phyloP scores from a whole-genome alignment of 805 yeast species.

The Kurtzmaniella fragi region DNA sequence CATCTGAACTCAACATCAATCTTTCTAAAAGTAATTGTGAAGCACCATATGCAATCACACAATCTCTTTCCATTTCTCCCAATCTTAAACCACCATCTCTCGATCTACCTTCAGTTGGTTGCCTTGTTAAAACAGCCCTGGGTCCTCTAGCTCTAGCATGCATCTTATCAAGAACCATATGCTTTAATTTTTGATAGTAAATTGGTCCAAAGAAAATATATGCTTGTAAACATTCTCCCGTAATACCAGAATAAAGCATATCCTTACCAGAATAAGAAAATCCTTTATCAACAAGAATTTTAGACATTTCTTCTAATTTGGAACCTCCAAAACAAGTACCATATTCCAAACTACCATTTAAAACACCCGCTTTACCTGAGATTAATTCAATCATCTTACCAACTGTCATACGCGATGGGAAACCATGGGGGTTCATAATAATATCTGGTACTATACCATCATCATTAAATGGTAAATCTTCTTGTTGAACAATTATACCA shows the following conservation, averaged over 20 bases:
- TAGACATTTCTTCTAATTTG: constrained; percentile 91
- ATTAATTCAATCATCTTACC: constrained; percentile 97
- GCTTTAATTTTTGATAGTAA: constrained; percentile 95
- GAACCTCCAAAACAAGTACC: constrained; percentile 99
- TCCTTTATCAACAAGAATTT: constrained; percentile 84
- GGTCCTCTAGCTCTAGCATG: constrained; percentile 99
- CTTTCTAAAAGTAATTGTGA: constrained; percentile 91
- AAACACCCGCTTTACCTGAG: constrained; percentile 96
- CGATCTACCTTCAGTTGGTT: constrained; percentile 98
- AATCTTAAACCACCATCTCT: constrained; percentile 98
- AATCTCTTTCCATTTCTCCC: constrained; percentile 99
- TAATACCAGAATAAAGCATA: constrained; percentile 94
- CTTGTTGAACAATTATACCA: constrained; percentile 96
- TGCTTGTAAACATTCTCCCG: constrained; percentile 96
- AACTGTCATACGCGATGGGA: constrained; percentile 99
- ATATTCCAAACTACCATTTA: constrained; percentile 85
- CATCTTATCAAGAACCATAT: constrained; percentile 98
- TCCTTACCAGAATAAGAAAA: constrained; percentile 95
- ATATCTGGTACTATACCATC: constrained; percentile 91
- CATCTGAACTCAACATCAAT: constrained; percentile 94
- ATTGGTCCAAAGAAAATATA: constrained; percentile 98
- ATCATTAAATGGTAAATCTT: constrained; percentile 93
- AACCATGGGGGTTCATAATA: constrained; percentile 98
- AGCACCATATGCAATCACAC: constrained; percentile 99
- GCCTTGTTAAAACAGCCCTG: constrained; percentile 94